These are phyloP conservation scores for Penicillium robsamsonii DNA, from an alignment of 495 filamentous ascomycete genomes.

Conservation along the genomic window DNA sequence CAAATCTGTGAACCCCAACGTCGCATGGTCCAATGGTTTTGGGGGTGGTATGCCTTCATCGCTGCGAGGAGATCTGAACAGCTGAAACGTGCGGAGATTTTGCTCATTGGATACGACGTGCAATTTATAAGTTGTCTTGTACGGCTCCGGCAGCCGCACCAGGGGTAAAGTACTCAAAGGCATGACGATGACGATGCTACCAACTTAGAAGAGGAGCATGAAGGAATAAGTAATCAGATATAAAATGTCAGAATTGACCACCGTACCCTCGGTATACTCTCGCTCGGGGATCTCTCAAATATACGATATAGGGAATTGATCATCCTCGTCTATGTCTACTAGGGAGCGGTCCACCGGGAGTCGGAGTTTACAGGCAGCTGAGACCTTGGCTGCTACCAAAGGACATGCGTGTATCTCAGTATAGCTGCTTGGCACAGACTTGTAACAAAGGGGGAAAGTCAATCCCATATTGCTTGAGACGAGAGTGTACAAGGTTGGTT, in stretches of 20 bases:
- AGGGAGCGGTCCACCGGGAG: too few relatives aligned
- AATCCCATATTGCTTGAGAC: neutral
- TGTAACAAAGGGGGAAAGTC: neutral
- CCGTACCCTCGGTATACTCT: neutral
- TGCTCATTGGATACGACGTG: conserved; percentile 20
- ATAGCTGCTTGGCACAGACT: neutral
- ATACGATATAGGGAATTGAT: conserved; percentile 1
- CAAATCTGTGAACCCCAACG: conserved; percentile 23
- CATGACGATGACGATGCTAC: neutral
- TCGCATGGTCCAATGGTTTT: conserved; percentile 25
- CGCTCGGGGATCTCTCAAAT: neutral
- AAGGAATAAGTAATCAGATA: conserved; percentile 5
- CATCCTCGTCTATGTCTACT: neutral
- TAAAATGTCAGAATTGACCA: neutral
- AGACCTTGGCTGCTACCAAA: conserved; percentile 1
- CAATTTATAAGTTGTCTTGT: conserved; percentile 23
- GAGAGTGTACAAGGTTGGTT: neutral
- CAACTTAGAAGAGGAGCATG: neutral
- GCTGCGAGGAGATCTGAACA: conserved; percentile 16
- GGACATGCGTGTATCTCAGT: neutral
- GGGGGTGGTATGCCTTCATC: conserved; percentile 25
- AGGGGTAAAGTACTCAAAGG: conserved; percentile 10
- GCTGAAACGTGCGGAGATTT: conserved; percentile 19
- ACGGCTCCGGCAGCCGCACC: conserved; percentile 25
- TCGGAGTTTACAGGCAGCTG: neutral